Percentiles rank a stretch among this genome's conserved stretches.
phyloP scores from a whole-genome alignment of 73 alveolate genomes.

The Paramecium pentaurelia region DNA sequence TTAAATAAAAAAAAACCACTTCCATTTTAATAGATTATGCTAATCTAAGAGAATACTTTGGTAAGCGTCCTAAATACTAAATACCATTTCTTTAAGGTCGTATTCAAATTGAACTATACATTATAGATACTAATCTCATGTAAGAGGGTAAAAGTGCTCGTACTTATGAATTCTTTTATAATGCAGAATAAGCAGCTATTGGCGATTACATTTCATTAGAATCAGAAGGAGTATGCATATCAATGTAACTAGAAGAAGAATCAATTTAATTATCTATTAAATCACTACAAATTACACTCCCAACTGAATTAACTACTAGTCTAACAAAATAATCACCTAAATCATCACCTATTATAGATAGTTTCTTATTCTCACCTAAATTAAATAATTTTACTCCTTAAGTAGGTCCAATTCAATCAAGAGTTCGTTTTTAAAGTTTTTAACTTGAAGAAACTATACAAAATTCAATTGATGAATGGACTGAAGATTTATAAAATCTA shows the following conservation, averaged over 20 bases:
- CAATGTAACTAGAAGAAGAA: neutral
- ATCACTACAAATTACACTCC: neutral
- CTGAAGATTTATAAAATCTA: neutral
- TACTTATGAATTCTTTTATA: neutral
- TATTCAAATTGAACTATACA: neutral
- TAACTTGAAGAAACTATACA: neutral
- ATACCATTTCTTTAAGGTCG: neutral
- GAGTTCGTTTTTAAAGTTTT: neutral
- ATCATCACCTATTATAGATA: neutral
- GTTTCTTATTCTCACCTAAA: neutral
- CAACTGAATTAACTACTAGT: neutral
- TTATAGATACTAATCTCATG: neutral
- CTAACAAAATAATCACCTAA: neutral
- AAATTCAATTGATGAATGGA: slow-evolving; percentile 8
- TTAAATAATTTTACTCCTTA: neutral
- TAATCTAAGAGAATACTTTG: neutral
- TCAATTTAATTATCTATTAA: neutral
- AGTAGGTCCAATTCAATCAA: neutral
- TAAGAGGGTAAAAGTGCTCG: neutral
- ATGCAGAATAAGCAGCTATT: neutral
- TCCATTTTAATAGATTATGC: neutral
- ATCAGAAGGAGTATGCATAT: neutral
- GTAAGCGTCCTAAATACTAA: neutral
- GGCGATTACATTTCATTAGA: neutral
- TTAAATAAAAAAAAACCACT: neutral